Conservation (phyloP, 176 grass and related monocot genomes). For the Thinopyrum elongatum region DNA sequence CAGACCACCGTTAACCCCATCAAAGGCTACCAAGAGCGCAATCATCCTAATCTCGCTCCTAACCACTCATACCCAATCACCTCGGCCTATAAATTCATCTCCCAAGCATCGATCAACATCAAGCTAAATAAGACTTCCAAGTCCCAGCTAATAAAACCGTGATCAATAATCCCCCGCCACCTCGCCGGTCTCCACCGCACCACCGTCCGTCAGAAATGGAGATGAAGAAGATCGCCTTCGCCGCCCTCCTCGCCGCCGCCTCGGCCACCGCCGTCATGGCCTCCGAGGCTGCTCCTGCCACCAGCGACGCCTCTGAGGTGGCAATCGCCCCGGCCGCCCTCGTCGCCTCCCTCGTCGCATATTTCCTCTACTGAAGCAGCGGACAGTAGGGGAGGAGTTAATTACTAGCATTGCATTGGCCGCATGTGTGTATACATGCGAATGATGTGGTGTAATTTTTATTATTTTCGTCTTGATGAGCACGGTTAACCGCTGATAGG, state of each 20-base stretch:
- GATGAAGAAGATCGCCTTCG: slow-evolving; percentile 24
- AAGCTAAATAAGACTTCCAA: slow-evolving; percentile 5
- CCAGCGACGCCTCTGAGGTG: background rate
- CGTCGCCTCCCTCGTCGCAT: background rate
- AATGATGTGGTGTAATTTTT: background rate
- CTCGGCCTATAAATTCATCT: background rate
- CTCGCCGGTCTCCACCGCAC: background rate
- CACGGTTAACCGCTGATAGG: background rate
- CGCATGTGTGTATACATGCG: background rate
- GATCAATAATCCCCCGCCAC: background rate
- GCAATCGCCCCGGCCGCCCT: background rate
- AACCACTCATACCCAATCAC: background rate
- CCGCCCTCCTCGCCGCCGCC: background rate
- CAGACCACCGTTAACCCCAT: background rate
- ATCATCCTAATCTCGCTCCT: background rate
- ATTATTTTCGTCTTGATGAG: background rate
- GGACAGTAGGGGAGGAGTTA: background rate
- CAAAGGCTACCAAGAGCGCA: background rate
- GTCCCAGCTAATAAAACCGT: background rate
- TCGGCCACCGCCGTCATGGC: slow-evolving; percentile 6
- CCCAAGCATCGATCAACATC: background rate
- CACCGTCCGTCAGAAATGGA: background rate
- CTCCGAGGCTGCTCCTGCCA: background rate
- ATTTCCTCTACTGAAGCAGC: slow-evolving; percentile 13
- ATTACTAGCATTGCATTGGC: background rate